Percentiles rank a stretch among this genome's conserved stretches.
These are phyloP conservation scores for Mucuna pruriens DNA, from an alignment of 306 rosid species.

Conservation along the genomic window DNA sequence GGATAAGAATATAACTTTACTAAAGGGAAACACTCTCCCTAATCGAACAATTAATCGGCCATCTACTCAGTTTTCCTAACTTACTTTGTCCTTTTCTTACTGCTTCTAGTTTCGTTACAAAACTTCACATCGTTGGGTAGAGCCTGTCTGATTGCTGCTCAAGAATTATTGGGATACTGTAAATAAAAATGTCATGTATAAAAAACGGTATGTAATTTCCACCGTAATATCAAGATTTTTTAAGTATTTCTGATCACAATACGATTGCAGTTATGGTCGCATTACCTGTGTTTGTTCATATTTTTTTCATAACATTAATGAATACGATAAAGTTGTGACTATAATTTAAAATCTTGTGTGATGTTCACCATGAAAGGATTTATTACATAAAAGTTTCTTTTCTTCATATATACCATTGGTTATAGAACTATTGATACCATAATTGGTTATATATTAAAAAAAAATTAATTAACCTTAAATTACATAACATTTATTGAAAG, in stretches of 20 bases:
- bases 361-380: neutral
- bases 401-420: neutral
- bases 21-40: conserved; percentile 9
- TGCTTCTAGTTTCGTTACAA: neutral
- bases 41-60: neutral
- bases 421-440: neutral
- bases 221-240: no score
- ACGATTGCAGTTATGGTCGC: no score
- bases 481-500: neutral
- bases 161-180: neutral
- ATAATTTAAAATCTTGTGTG: no score
- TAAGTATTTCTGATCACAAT: no score
- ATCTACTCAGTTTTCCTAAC: neutral
- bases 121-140: neutral
- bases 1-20: conserved; percentile 36
- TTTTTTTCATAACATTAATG: no score
- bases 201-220: no score
- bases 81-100: conserved; percentile 5
- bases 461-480: neutral
- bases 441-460: neutral
- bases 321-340: no score
- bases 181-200: neutral
- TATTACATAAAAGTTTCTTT: neutral
- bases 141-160: neutral
- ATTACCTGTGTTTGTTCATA: no score